Percentiles rank a stretch among this genome's conserved stretches.
Evolutionary conservation across 306 rosid genomes (phyloP).

Genomic region (Vigna hirtella): DNA sequence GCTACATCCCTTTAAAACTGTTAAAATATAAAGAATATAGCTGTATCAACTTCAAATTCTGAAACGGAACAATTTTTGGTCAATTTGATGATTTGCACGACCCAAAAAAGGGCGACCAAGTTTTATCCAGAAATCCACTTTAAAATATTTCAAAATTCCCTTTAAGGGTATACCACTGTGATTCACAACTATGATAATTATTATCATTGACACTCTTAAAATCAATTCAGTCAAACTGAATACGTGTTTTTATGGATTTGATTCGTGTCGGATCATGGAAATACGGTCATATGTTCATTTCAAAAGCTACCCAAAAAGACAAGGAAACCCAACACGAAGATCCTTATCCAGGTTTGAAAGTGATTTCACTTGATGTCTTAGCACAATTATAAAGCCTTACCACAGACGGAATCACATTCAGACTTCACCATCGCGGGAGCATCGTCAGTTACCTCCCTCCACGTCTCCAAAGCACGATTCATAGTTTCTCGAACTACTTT

Average conservation of each 20-base stretch:
- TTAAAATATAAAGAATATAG: conserved; percentile 11
- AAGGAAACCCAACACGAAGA: conserved; percentile 26
- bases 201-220: neutral
- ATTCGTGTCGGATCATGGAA: no score
- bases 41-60: neutral
- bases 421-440: conserved; percentile 55
- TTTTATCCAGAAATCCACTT: neutral
- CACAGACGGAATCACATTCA: conserved; percentile 52
- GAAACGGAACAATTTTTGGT: conserved; percentile 14
- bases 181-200: conserved; percentile 8
- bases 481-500: conserved; percentile 91
- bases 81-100: neutral
- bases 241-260: no score
- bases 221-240: neutral
- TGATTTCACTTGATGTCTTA: neutral
- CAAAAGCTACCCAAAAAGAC: no score
- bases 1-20: conserved; percentile 2
- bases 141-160: neutral
- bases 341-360: conserved; percentile 26
- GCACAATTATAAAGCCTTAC: conserved; percentile 48
- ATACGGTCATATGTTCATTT: no score
- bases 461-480: conserved; percentile 78
- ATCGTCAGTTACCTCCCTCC: conserved; percentile 71
- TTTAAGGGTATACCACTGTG: neutral
- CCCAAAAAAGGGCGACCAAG: neutral